phyloP scores from a whole-genome alignment of 257 asterid species.

The Solanum okadae region DNA sequence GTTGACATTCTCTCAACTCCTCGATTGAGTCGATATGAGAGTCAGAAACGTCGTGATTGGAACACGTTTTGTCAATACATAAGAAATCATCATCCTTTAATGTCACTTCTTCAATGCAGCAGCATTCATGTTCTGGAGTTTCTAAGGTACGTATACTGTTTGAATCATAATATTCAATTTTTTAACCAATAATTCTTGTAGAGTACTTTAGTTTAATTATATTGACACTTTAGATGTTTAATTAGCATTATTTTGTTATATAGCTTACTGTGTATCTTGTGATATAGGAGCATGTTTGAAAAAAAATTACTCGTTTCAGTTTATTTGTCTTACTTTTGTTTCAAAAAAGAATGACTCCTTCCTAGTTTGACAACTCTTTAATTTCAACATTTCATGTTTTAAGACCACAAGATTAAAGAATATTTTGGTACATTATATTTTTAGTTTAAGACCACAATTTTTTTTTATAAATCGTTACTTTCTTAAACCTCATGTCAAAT shows the following conservation, averaged over 20 bases:
- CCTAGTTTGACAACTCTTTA: neutral
- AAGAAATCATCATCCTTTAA: conserved; percentile 17
- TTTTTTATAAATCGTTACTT: neutral
- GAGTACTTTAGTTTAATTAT: neutral
- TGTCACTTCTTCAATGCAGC: conserved; percentile 7
- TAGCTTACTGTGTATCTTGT: neutral
- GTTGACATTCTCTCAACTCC: neutral
- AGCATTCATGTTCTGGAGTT: conserved; percentile 20
- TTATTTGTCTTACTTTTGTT: neutral
- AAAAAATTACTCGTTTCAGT: neutral
- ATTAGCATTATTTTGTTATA: neutral
- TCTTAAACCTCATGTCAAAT: neutral
- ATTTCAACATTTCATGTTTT: neutral
- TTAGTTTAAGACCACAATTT: neutral
- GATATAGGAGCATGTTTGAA: neutral
- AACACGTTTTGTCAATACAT: conserved; percentile 32
- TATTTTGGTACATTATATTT: neutral
- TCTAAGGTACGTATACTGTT: neutral
- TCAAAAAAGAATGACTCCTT: neutral
- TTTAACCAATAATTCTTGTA: neutral
- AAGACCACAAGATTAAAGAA: neutral
- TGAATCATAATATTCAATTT: neutral
- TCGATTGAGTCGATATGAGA: conserved; percentile 22
- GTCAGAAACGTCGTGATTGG: conserved; percentile 38
- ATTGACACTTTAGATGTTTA: neutral